Evolutionary conservation across 225 moss, liverwort and hornwort genomes (phyloP), one percentile per base, ranked within the genome.

Genomic region (Asterella californica): DNA sequence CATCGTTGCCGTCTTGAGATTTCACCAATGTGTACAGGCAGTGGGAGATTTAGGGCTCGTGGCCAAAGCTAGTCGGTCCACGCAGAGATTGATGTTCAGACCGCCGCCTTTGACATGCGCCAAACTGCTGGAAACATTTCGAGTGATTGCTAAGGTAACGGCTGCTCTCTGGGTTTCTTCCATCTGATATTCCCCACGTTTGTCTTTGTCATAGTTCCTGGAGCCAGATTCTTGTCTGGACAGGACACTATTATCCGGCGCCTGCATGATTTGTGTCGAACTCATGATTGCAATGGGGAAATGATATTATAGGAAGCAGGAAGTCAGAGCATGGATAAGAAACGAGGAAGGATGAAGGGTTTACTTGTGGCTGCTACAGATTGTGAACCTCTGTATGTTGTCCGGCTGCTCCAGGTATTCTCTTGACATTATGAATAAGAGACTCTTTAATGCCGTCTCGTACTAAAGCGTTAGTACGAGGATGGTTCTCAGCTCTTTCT

Each of bases 21-120:
- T 33, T 59, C 36, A 57, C 21, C 25, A 15, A 62, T 86, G 83
- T 83, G 69, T 64, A 87, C 92, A 99, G 99, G 79, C 88, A 6
- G 78, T 95, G 76, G 99, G 99, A 64, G 99, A 99, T 82, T 88
- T 99, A 76, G 99, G 99, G 70, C 94, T 95, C 81, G 95, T 99
- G 54, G 99, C 99, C 10, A 99, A 99, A 83, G 93, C 92, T 77
- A 99, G 91, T 76, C 87, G 99, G 79, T 93, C 95, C 33, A 91
- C 91, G 60, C 99, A 99, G 79, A 88, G 92, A 73, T 84, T 95
- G 66, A 95, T 99, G 95, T 93, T 91, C 71, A 92, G 90, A 82
- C 95, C 99, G 11, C 84, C 84, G 48, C 88, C 93, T 73, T 83
- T 99, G 87, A 93, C 89, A 25, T 95, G 95, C 77, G 87, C 89